Percentiles rank a stretch among this genome's conserved stretches.
phyloP scores from a whole-genome alignment of 176 grass and related monocot genomes.

The Carex parvula region DNA sequence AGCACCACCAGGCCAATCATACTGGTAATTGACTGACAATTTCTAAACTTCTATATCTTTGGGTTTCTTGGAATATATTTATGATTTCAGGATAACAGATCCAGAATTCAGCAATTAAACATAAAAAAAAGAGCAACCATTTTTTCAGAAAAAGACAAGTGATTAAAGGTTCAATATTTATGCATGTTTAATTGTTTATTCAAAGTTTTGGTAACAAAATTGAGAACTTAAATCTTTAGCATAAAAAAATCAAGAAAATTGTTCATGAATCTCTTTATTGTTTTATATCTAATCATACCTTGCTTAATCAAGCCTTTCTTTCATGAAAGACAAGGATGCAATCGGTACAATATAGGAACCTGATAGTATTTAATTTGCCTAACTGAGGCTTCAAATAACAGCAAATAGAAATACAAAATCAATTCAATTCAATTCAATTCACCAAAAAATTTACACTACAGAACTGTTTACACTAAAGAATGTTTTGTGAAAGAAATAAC shows the following conservation, averaged over 20 bases:
- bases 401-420: not conserved
- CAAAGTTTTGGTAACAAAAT: not conserved
- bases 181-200: not conserved
- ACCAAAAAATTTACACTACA: conserved; percentile 5
- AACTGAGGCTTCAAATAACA: not conserved
- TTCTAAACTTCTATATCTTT: not conserved
- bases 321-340: not conserved
- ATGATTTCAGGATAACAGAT: not conserved
- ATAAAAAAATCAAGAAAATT: not conserved
- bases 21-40: conserved; percentile 1
- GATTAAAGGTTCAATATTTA: not conserved
- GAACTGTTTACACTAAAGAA: conserved; percentile 15
- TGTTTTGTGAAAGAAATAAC: not conserved
- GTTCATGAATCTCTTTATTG: not conserved
- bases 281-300: not conserved
- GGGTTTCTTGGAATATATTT: not conserved
- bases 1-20: not conserved
- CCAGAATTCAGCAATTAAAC: no score
- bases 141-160: not conserved
- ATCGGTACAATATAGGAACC: not conserved
- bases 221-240: not conserved
- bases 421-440: not conserved
- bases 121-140: not conserved
- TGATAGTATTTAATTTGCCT: not conserved
- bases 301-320: not conserved